Evolutionary conservation across 139 green algal species (phyloP).

Genomic region (Tetratostichococcus sp.): DNA sequence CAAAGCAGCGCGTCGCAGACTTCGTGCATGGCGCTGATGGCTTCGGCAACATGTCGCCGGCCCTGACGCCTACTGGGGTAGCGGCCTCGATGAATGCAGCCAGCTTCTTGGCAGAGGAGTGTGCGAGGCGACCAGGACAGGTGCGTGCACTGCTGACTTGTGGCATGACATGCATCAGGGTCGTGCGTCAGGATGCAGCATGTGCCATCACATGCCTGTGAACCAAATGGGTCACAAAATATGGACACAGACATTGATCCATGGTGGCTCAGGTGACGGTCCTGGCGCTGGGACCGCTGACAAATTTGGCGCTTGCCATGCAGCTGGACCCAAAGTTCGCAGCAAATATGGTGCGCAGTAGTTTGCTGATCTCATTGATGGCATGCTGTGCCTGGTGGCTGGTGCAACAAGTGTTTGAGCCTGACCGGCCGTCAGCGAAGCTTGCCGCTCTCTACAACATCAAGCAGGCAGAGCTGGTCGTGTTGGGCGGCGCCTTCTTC

Average conservation of each 20-base stretch:
- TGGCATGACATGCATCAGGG: too few relatives aligned
- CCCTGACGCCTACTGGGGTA: background rate
- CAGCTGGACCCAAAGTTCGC: conserved; percentile 52
- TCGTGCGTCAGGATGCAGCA: too few relatives aligned
- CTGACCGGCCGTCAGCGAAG: too few relatives aligned
- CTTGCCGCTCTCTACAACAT: too few relatives aligned
- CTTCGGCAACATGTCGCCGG: conserved; percentile 61
- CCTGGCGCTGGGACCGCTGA: conserved; percentile 76
- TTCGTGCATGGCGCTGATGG: conserved; percentile 89
- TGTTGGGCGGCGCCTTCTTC: conserved; percentile 79
- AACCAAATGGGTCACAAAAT: too few relatives aligned
- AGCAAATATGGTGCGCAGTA: conserved; percentile 46
- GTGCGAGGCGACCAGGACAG: conserved; percentile 36
- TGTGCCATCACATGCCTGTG: too few relatives aligned
- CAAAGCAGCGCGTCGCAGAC: conserved; percentile 71
- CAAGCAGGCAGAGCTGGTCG: conserved; percentile 56
- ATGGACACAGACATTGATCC: too few relatives aligned
- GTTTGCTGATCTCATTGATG: background rate
- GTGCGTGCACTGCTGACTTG: background rate
- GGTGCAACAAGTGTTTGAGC: too few relatives aligned
- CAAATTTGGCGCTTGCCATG: conserved; percentile 82
- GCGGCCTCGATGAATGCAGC: conserved; percentile 46
- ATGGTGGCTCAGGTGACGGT: conserved; percentile 52
- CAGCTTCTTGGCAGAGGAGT: conserved; percentile 71
- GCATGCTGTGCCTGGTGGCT: too few relatives aligned